Percentiles rank a stretch among this genome's conserved stretches.
Evolutionary conservation across 352 stramenopile species (phyloP).

Genomic region (Globisporangium splendens): DNA sequence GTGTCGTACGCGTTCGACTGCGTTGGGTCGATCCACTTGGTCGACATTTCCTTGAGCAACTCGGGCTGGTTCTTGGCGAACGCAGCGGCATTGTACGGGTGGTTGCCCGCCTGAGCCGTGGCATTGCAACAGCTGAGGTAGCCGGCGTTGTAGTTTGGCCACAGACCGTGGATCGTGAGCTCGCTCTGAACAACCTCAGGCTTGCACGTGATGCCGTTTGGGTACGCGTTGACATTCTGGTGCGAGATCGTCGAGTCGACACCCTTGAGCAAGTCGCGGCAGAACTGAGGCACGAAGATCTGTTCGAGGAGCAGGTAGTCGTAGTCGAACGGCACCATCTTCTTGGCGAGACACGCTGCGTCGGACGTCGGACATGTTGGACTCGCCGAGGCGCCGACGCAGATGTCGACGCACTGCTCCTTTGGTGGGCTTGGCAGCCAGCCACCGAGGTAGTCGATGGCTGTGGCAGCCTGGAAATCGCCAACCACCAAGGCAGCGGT

Average conservation of each 20-base stretch:
- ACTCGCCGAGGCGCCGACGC: constrained; percentile 34
- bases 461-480: constrained; percentile 4
- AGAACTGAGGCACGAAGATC: constrained; percentile 75
- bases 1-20: constrained; percentile 22
- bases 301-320: constrained; percentile 73
- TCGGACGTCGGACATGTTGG: constrained; percentile 49
- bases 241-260: constrained; percentile 72
- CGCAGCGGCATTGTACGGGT: constrained; percentile 37
- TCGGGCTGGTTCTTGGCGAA: constrained; percentile 43
- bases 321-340: constrained; percentile 55
- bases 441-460: constrained; percentile 51
- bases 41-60: constrained; percentile 48
- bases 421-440: constrained; percentile 37
- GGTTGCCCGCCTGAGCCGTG: constrained; percentile 39
- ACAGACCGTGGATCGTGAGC: constrained; percentile 68
- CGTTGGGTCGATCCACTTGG: constrained; percentile 34
- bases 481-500: background rate
- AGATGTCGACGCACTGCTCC: constrained; percentile 66
- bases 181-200: constrained; percentile 35
- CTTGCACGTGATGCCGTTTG: constrained; percentile 42
- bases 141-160: constrained; percentile 68
- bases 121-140: constrained; percentile 65
- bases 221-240: constrained; percentile 63
- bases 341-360: constrained; percentile 47
- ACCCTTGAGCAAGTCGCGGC: constrained; percentile 59